Percentiles rank a stretch among this genome's conserved stretches.
Evolutionary conservation across 2,329 filamentous ascomycete species (phyloP).

Genomic region (Fusarium succisae): DNA sequence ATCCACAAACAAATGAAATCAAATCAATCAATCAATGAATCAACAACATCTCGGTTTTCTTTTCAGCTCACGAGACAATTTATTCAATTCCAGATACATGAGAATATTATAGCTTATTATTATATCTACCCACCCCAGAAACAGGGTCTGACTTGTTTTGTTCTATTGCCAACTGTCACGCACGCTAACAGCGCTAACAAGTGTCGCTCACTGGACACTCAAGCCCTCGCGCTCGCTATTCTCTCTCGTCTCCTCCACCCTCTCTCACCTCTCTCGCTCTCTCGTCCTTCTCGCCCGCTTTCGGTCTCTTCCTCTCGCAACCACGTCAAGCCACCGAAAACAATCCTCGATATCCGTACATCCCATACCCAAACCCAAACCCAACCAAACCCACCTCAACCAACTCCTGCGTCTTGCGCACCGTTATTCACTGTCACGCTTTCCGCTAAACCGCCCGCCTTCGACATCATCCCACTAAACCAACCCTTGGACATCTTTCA

Average conservation of each 20-base stretch:
- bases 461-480: slow-evolving; percentile 10
- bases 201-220: slow-evolving; percentile 16
- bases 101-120: neutral
- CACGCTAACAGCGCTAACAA: slow-evolving; percentile 24
- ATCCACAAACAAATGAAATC: slow-evolving; percentile 1
- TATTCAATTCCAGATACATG: neutral
- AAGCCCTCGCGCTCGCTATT: neutral
- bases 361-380: neutral
- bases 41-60: neutral
- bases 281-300: slow-evolving; percentile 21
- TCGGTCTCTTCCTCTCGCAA: slow-evolving; percentile 34
- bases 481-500: neutral
- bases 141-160: slow-evolving; percentile 20
- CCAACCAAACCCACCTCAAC: neutral
- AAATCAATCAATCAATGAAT: neutral
- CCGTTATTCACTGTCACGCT: slow-evolving; percentile 22
- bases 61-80: neutral
- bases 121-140: neutral
- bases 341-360: slow-evolving; percentile 16
- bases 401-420: slow-evolving; percentile 9
- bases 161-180: slow-evolving; percentile 30
- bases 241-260: neutral
- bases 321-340: slow-evolving; percentile 37
- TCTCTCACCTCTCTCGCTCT: neutral
- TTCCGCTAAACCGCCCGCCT: slow-evolving; percentile 11